Base-by-base conservation (phyloP, 257 asterid species). In the Solanum dulcamara region DNA sequence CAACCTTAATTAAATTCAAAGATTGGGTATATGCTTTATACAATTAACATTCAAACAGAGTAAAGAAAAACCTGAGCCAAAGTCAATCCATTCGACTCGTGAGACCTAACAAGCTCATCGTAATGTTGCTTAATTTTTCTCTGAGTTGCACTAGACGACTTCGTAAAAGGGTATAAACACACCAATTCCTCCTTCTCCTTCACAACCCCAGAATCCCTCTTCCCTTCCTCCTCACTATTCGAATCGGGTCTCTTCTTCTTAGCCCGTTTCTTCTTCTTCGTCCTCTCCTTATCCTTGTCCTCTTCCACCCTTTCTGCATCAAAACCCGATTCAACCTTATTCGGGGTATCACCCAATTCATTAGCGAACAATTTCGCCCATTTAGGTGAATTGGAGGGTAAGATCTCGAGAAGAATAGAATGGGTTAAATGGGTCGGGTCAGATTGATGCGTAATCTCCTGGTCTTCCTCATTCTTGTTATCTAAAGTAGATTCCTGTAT, bases 91-190 rank as follows among this genome's bases (percentile, higher is more conserved):
- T 90, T 92, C 87, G 97, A 91, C 86, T 89, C 96, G 81, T 95
- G 93, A 72, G 95, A 93, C 91, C 88, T 94, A 17, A 92, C 97
- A 86, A 95, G 94, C 81, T 92, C 93, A 88, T 95, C 97, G 86
- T 94, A 94, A 59, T 91, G 94, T 66, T 89, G 93, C 88, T 92
- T 95, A 84, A 95, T 92, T 87, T 92, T 95, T 88, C 98, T 93
- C 67, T 95, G 99, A 81, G 93, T 89, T 33, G 96, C 93, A 86
- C 97, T 94, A 1, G 90, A 87, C 57, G 95, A 90, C 83, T 92
- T 91, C 6, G 96, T 92, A 84, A 92, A 94, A 9, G 98, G 98
- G 91, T 90, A 95, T 81, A 91, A 75, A 83, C 91, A 91, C 8
- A 93, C 92, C 87, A 92, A 84, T 90, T 88, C 94, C 32, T 92